Evolutionary conservation across 805 yeast genomes (phyloP), one percentile per base, ranked within the genome.

Genomic region (Debaryomyces maramus): DNA sequence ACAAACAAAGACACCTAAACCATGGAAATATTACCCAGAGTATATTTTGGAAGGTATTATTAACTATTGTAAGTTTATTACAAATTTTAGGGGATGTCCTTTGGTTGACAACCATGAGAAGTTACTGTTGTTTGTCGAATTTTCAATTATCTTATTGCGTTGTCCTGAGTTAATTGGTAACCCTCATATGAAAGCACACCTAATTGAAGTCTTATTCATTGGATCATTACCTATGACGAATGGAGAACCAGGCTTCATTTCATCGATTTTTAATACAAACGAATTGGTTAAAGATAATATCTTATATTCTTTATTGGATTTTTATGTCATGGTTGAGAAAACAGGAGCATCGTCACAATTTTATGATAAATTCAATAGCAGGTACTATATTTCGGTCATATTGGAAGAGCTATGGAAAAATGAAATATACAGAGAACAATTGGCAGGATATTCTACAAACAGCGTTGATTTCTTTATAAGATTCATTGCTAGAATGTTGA

Each of bases 341-440:
- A 93, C 99, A 0, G 99, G 99, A 7, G 85, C 97, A 2, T 83
- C 91, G 6, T 81, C 95, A 0, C 98, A 93, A 63, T 93, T 91
- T 58, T 91, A 91, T 61, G 99, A 93, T 61, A 93, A 93, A 64
- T 93, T 93, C 67, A 90, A 88, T 60, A 79, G 88, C 32, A 77
- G 99, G 60, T 91, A 81, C 62, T 84, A 88, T 57, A 87, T 93
- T 20, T 85, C 97, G 0, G 78, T 78, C 34, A 84, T 93, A 23
- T 66, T 93, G 52, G 91, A 88, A 58, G 81, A 82, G 50, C 67
- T 93, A 39, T 93, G 97, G 95, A 76, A 81, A 43, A 78, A 79
- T 50, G 83, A 81, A 16, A 57, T 68, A 21, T 91, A 87, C 63
- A 77, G 83, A 43, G 60, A 65, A 5, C 93, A 87, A 60, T 75